Base-by-base conservation (phyloP, 768 basidiomycete genomes). In the Heimioporus sp. region DNA sequence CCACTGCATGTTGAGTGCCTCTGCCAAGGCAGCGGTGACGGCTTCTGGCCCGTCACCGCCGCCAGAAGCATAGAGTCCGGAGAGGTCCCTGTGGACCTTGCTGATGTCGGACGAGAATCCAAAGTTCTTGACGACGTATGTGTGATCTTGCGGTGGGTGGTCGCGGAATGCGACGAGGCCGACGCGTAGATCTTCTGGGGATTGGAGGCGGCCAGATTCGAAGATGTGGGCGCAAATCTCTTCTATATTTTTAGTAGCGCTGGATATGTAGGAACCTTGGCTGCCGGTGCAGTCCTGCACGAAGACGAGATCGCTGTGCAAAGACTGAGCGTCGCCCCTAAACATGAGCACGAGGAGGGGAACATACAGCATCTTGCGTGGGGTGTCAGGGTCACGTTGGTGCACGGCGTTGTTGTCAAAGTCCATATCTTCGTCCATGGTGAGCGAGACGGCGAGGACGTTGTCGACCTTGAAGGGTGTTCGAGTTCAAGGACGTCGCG, bases 31-130 rank as follows among this genome's bases (percentile, higher is more conserved):
- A 3, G 96, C 94, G 0, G 96, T 98, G 54, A 98, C 91, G 13
- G 95, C 96, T 69, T 98, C 96, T 0, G 96, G 96, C 0, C 96
- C 96, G 75, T 97, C 96, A 12, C 92, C 91, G 11, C 92, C 92
- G 13, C 92, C 92, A 11, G 86, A 87, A 30, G 93, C 93, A 71
- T 92, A 94, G 57, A 96, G 73, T 16, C 80, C 77, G 41, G 90
- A 87, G 38, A 98, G 77, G 66, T 94, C 81, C 60, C 79, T 84
- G 61, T 96, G 89, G 20, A 98, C 90, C 64, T 89, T 81, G 61
- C 80, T 77, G 59, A 96, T 94, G 65, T 96, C 90, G 11, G 91
- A 92, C 20, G 94, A 89, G 72, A 98, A 98, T 2, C 90, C 91
- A 77, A 94, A 92, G 67, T 90, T 94, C 76, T 89, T 92, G 63